These are phyloP conservation scores for Ophiosphaerella herpotricha DNA, from an alignment of 2,329 filamentous ascomycete species.

Conservation along the genomic window DNA sequence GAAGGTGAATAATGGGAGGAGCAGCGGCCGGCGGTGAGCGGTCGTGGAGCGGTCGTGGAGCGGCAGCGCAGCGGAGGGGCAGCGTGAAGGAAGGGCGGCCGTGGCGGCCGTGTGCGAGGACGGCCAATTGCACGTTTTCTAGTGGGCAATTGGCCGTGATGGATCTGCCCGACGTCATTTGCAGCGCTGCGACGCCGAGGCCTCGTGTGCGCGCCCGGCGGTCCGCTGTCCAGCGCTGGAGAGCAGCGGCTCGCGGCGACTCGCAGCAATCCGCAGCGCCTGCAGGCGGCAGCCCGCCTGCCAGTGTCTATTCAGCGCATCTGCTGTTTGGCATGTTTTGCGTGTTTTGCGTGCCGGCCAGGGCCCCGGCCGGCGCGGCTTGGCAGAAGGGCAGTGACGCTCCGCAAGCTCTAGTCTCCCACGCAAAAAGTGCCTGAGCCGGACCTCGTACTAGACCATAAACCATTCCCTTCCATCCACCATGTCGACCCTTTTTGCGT, in stretches of 20 bases:
- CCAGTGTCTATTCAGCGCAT: no score
- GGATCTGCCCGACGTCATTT: conserved; percentile 20
- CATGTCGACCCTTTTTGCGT: conserved; percentile 46
- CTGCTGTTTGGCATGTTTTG: no score
- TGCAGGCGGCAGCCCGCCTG: no score
- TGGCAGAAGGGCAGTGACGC: conserved; percentile 21
- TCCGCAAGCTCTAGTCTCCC: conserved; percentile 25
- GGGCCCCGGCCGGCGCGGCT: background rate
- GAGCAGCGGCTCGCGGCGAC: no score
- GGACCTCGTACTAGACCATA: conserved; percentile 36
- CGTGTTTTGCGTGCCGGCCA: no score
- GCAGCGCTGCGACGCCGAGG: conserved; percentile 11
- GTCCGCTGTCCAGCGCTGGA: background rate
- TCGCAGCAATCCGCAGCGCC: no score
- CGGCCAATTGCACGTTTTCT: conserved; percentile 29
- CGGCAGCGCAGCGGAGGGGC: conserved; percentile 6
- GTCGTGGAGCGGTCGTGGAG: background rate
- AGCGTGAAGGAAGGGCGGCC: conserved; percentile 10
- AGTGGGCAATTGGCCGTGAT: conserved; percentile 29
- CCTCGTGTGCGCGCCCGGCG: conserved; percentile 24
- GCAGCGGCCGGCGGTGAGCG: background rate
- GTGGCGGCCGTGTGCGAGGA: conserved; percentile 4
- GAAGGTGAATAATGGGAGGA: conserved; percentile 18
- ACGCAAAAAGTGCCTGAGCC: conserved; percentile 39
- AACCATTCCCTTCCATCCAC: conserved; percentile 39